Conservation (phyloP, 192 early-diverging fungal species). For the Coemansia aciculifera region DNA sequence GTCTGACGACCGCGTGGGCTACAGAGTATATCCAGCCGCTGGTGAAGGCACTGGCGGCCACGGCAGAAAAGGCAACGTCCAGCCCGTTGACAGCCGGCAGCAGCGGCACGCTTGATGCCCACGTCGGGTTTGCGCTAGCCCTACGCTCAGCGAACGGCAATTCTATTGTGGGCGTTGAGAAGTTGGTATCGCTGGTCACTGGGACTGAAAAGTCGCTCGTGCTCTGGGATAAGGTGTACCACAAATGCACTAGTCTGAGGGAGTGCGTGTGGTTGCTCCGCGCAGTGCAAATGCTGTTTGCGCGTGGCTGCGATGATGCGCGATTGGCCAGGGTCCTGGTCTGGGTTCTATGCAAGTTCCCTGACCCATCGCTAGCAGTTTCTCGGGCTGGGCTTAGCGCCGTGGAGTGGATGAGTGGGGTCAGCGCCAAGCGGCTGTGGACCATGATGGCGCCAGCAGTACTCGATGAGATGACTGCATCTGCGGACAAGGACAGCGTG, state of each 20-base stretch:
- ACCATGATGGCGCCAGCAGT: conserved; percentile 6
- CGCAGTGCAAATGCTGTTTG: conserved; percentile 52
- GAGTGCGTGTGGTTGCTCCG: conserved; percentile 73
- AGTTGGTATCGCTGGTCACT: conserved; percentile 33
- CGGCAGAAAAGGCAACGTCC: conserved; percentile 60
- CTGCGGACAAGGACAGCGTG: background rate
- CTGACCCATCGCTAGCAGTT: conserved; percentile 21
- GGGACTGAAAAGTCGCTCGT: conserved; percentile 70
- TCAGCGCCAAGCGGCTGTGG: conserved; percentile 34
- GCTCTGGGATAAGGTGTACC: conserved; percentile 81
- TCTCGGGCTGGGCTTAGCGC: conserved; percentile 1
- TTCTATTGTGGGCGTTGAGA: conserved; percentile 23
- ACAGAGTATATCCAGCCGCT: conserved; percentile 37
- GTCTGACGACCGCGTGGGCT: conserved; percentile 10
- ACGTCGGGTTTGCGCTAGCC: conserved; percentile 60
- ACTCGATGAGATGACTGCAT: conserved; percentile 20
- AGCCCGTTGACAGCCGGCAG: conserved; percentile 59
- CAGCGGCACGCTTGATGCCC: conserved; percentile 64
- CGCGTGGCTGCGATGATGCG: conserved; percentile 28
- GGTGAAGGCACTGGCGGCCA: conserved; percentile 53
- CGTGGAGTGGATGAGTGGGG: conserved; percentile 20
- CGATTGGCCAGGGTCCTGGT: conserved; percentile 21
- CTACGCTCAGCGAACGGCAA: conserved; percentile 26
- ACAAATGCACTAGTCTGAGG: conserved; percentile 61
- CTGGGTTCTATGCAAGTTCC: conserved; percentile 48